Conservation (phyloP, 108 stramenopile species). For the Skeletonema costatum region DNA sequence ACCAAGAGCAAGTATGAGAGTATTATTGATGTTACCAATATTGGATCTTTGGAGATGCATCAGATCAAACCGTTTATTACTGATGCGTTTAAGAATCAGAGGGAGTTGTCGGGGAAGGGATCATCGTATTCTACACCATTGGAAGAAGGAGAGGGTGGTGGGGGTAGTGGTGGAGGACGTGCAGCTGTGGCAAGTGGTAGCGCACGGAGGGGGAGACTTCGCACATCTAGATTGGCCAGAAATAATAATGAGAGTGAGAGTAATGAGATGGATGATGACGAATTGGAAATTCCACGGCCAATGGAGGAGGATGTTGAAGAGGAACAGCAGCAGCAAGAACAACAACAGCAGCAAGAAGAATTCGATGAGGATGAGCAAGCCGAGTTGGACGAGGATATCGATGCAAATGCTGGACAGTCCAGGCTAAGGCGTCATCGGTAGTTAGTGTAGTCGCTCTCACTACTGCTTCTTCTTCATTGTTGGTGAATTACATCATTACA, state of each 20-base stretch:
- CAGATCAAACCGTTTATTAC: conserved; percentile 64
- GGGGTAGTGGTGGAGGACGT: neutral
- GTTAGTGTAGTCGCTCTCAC: neutral
- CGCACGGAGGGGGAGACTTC: conserved; percentile 11
- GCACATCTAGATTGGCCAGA: conserved; percentile 5
- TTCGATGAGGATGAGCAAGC: neutral
- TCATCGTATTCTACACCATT: conserved; percentile 23
- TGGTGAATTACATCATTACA: neutral
- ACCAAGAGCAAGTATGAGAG: conserved; percentile 17
- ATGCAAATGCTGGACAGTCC: conserved; percentile 22
- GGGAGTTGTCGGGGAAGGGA: conserved; percentile 47
- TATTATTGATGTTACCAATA: conserved; percentile 70
- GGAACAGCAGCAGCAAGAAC: neutral
- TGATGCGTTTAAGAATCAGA: conserved; percentile 50
- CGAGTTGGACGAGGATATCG: neutral
- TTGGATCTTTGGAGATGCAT: conserved; percentile 79
- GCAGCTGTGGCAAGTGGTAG: neutral
- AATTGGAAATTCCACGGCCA: conserved; percentile 21
- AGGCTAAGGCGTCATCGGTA: conserved; percentile 40
- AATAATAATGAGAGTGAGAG: neutral
- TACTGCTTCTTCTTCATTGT: neutral
- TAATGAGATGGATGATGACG: conserved; percentile 3
- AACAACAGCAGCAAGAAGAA: neutral
- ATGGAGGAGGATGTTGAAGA: conserved; percentile 24
- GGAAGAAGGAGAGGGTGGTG: neutral